Conservation (phyloP, 1,139 yeast species). For the Taiozyma onychis region DNA sequence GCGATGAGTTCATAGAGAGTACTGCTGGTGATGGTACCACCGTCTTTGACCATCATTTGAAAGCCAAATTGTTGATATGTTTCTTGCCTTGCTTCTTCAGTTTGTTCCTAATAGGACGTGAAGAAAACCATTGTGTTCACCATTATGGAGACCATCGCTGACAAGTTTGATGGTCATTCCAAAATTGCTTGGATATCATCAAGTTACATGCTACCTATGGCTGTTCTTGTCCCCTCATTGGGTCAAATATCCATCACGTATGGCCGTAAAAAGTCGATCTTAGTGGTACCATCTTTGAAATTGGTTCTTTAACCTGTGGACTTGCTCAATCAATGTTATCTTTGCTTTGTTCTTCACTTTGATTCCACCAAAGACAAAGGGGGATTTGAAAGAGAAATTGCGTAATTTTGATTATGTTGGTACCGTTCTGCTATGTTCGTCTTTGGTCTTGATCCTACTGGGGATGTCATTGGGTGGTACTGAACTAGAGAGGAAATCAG, state of each 20-base stretch:
- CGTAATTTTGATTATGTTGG: constrained; percentile 44
- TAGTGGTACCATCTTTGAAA: constrained; percentile 47
- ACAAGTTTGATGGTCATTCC: constrained; percentile 46
- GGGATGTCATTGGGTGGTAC: constrained; percentile 50
- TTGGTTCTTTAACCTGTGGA: constrained; percentile 60
- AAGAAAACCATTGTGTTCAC: constrained; percentile 58
- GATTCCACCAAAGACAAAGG: constrained; percentile 48
- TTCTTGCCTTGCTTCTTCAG: constrained; percentile 41
- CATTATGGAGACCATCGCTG: constrained; percentile 48
- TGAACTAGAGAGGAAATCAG: constrained; percentile 46
- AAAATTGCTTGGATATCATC: constrained; percentile 58
- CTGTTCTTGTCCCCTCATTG: constrained; percentile 53
- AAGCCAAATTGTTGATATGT: constrained; percentile 37
- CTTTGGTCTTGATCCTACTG: constrained; percentile 39
- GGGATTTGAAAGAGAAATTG: constrained; percentile 37
- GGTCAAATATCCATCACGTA: constrained; percentile 56
- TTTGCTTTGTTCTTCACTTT: constrained; percentile 41
- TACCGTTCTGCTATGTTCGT: constrained; percentile 35
- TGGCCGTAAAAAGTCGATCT: constrained; percentile 51
- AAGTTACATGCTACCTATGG: constrained; percentile 56
- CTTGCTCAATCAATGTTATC: constrained; percentile 49
- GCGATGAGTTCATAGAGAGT: constrained; percentile 12
- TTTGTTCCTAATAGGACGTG: constrained; percentile 59
- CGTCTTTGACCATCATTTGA: constrained; percentile 42
- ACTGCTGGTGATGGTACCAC: constrained; percentile 57